These are phyloP conservation scores for Lumnitzera littorea DNA, from an alignment of 345 rosid species.

Conservation along the genomic window DNA sequence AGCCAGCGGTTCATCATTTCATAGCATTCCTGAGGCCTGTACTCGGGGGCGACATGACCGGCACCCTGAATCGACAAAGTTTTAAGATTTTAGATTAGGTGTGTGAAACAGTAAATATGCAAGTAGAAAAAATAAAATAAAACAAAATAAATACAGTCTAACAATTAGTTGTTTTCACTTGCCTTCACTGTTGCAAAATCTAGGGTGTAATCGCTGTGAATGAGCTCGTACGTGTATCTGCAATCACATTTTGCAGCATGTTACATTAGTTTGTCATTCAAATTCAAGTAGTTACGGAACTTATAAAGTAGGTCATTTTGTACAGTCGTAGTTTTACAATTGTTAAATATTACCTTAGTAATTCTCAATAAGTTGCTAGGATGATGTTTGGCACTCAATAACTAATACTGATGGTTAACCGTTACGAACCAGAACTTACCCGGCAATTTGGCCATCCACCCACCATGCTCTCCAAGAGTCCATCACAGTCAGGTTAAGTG, in stretches of 20 bases:
- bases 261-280: no score
- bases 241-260: background rate
- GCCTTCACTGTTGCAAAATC: conserved; percentile 20
- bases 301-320: no score
- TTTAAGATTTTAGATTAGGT: background rate
- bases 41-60: conserved; percentile 27
- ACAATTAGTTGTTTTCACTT: conserved; percentile 1
- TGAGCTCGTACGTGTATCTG: conserved; percentile 21
- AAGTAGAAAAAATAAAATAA: background rate
- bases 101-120: background rate
- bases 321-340: no score
- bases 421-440: conserved; percentile 4
- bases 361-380: no score
- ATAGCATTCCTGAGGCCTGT: conserved; percentile 21
- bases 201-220: conserved; percentile 7
- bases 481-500: conserved; percentile 12
- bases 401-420: no score
- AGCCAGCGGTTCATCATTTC: conserved; percentile 19
- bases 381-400: no score
- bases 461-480: conserved; percentile 22
- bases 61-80: conserved; percentile 13
- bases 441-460: conserved; percentile 24
- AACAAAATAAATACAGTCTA: background rate
- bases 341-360: no score
- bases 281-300: no score